Base-by-base conservation (phyloP, 176 grass and related monocot genomes). In the Hordeum vulgare region DNA sequence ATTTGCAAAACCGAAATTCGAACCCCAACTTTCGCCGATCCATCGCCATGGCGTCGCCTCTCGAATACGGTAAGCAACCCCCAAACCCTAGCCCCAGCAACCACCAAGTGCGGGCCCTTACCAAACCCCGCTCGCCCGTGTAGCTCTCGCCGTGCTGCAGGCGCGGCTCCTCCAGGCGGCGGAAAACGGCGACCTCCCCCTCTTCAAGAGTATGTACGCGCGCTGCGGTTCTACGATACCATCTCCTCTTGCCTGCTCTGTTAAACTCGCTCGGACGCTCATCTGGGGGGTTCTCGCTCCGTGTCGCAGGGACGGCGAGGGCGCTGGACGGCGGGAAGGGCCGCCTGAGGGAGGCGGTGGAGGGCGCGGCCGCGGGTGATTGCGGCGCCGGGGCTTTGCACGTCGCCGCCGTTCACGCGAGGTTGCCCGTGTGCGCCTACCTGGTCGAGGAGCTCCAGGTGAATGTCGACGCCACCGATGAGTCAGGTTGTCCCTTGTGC, bases 111-210 rank as follows among this genome's bases (percentile, higher is more conserved):
- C 20, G 66, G 35, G 24, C 69, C 45, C 66, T 69, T 45, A 72
- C 24, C 68, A 9, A 72, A 18, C 40, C 47, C 40, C 40, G 23
- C 13, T 72, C 24, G 11, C 42, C 68, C 68, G 23, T 72, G 69
- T 8, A 72, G 69, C 40, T 5, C 15, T 8, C 69, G 13, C 40
- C 24, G 69, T 15, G 8, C 40, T 72, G 13, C 69, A 25, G 24
- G 69, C 27, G 69, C 69, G 44, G 69, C 69, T 72, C 40, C 69
- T 72, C 69, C 69, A 47, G 69, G 69, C 69, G 40, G 69, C 69
- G 40, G 69, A 72, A 27, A 13, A 5, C 69, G 69, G 69, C 69
- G 69, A 72, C 40, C 69, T 72, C 40, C 24, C 40, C 69, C 69
- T 72, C 69, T 72, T 72, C 69, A 72, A 72, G 24, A 47, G 69